These are phyloP conservation scores for Coelomomyces lativittatus DNA, from an alignment of 371 early-diverging fungal species.

Conservation along the genomic window DNA sequence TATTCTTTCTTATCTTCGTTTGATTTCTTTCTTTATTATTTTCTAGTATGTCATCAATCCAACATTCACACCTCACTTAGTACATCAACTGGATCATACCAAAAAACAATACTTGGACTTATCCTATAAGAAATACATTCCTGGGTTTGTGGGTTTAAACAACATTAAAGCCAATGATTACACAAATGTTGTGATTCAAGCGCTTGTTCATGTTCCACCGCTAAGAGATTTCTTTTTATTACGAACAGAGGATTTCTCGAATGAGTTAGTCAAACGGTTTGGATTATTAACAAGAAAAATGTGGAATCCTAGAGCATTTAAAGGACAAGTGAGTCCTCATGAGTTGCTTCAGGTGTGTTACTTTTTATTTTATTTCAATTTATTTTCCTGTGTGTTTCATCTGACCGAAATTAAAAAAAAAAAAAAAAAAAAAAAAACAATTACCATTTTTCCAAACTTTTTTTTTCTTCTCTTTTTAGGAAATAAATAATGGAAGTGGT, in stretches of 20 bases:
- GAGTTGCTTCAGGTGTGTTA: slow-evolving; percentile 61
- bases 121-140: slow-evolving; percentile 63
- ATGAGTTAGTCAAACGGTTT: slow-evolving; percentile 47
- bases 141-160: slow-evolving; percentile 83
- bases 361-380: not conserved
- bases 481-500: slow-evolving; percentile 63
- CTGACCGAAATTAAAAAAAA: too few species aligned
- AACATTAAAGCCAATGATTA: slow-evolving; percentile 91
- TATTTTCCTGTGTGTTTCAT: too few species aligned
- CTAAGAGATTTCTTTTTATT: slow-evolving; percentile 68
- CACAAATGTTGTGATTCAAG: slow-evolving; percentile 81
- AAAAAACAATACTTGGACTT: slow-evolving; percentile 56
- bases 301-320: slow-evolving; percentile 84
- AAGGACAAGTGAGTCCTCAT: slow-evolving; percentile 89
- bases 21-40: not conserved
- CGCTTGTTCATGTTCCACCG: slow-evolving; percentile 68
- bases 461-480: too few species aligned
- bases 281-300: slow-evolving; percentile 68
- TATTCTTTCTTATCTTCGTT: not conserved
- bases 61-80: slow-evolving; percentile 51
- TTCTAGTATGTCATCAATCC: slow-evolving; percentile 64
- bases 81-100: slow-evolving; percentile 45
- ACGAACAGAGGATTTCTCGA: not conserved
- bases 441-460: too few species aligned
- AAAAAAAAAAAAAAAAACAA: too few species aligned